A percentile compares a stretch with the other conserved stretches of the same genome.
phyloP scores from a whole-genome alignment of 2,329 filamentous ascomycete species.

The Cordyceps tenuipes region DNA sequence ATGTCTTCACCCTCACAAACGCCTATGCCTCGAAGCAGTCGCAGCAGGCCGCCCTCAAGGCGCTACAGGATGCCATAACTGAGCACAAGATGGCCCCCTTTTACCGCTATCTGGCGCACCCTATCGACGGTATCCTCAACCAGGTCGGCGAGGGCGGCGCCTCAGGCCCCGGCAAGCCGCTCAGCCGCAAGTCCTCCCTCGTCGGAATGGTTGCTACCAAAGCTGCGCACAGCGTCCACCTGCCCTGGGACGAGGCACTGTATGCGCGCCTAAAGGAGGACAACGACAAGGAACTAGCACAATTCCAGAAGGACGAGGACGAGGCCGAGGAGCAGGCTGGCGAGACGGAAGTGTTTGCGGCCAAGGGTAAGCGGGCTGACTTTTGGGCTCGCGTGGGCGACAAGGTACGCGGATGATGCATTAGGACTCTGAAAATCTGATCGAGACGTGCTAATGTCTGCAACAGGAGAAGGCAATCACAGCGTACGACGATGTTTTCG shows the following conservation, averaged over 20 bases:
- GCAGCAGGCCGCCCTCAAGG: conserved; percentile 65
- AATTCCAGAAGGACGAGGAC: conserved; percentile 77
- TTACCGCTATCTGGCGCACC: conserved; percentile 77
- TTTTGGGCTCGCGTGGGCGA: conserved; percentile 94
- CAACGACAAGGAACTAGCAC: conserved; percentile 70
- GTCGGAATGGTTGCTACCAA: conserved; percentile 70
- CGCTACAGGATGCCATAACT: conserved; percentile 71
- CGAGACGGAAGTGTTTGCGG: conserved; percentile 89
- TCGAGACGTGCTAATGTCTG: conserved; percentile 14
- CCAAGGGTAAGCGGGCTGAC: conserved; percentile 88
- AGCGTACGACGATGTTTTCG: conserved; percentile 85
- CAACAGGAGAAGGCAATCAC: conserved; percentile 83
- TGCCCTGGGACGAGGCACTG: conserved; percentile 86
- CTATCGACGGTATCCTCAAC: conserved; percentile 75
- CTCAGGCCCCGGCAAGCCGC: conserved; percentile 45
- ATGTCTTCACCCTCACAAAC: conserved; percentile 82
- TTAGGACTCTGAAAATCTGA: too few relatives aligned
- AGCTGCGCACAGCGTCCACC: conserved; percentile 54
- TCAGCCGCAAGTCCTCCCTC: conserved; percentile 59
- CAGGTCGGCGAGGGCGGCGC: conserved; percentile 55
- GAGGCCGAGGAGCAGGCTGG: conserved; percentile 94
- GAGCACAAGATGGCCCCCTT: conserved; percentile 83
- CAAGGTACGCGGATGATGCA: conserved; percentile 53
- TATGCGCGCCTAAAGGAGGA: conserved; percentile 71
- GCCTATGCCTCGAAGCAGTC: conserved; percentile 56